Base-by-base conservation (phyloP, 1,139 yeast genomes). In the Geotrichum aggregatum region DNA sequence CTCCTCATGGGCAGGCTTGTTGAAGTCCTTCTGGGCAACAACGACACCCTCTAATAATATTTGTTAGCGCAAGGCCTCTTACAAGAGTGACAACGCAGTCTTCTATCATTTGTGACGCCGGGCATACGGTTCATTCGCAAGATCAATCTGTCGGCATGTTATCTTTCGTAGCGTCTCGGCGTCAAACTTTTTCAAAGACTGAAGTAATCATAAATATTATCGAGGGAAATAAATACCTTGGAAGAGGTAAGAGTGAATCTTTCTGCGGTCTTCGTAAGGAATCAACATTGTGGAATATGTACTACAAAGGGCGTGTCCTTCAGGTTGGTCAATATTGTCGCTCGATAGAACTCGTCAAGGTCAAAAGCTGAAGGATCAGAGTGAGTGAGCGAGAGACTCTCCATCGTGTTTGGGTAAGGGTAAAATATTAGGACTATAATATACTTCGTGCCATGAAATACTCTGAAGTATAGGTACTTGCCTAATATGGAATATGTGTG, bases 201-300 rank as follows among this genome's bases (percentile, higher is more conserved):
- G 48, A 24, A 24, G 28, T 24, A 28, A 38, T 22, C 22, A 22
- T 21, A 36, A 30, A 36, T 5, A 21, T 22, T 19, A 36, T 6
- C 39, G 44, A 16, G 16, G 22, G 24, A 22, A 44, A 48, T 48
- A 85, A 92, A 75, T 84, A 86, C 95, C 94, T 80, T 88, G 92
- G 88, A 89, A 91, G 80, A 92, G 94, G 87, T 91, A 85, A 79
- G 85, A 87, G 94, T 88, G 96, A 78, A 92, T 92, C 92, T 87
- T 88, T 83, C 87, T 88, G 85, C 98, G 91, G 78, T 92, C 98
- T 80, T 87, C 95, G 82, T 87, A 91, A 80, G 98, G 98, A 84
- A 92, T 92, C 82, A 92, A 86, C 98, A 92, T 92, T 75, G 73
- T 87, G 78, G 63, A 30, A 40, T 43, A 30, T 44, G 47, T 24